Percentiles rank a stretch among this genome's conserved stretches.
Conservation (phyloP, 169 alveolate species). For the Plasmodium gaboni region DNA sequence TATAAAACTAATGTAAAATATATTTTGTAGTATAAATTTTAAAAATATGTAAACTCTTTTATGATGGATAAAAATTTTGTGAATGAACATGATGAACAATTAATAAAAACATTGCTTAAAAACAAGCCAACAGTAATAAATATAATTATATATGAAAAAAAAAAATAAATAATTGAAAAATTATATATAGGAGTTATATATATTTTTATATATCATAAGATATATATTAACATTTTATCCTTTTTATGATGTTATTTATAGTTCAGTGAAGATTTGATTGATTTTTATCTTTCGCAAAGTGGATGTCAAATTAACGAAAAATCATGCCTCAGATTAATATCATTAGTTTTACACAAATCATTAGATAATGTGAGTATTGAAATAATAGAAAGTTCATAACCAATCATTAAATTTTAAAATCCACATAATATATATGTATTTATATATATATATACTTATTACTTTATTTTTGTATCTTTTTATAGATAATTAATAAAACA, state of each 20-base stretch:
- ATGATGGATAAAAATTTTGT: slow-evolving; percentile 72
- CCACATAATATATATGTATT: neutral
- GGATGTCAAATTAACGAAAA: slow-evolving; percentile 69
- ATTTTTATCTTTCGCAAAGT: slow-evolving; percentile 47
- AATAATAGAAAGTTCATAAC: neutral
- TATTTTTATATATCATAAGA: neutral
- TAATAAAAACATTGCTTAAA: slow-evolving; percentile 51
- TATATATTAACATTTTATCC: no score
- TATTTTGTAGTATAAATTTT: neutral
- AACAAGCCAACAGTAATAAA: slow-evolving; percentile 54
- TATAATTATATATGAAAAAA: neutral
- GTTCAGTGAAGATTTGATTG: slow-evolving; percentile 74
- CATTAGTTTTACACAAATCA: slow-evolving; percentile 62
- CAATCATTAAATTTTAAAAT: neutral
- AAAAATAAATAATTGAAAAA: neutral
- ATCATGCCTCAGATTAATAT: slow-evolving; percentile 65
- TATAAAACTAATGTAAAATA: neutral
- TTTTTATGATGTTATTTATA: slow-evolving; percentile 2
- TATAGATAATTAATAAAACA: slow-evolving; percentile 40
- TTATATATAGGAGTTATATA: neutral
- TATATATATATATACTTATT: no score
- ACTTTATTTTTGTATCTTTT: neutral
- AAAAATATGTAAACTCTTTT: neutral
- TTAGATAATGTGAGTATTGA: slow-evolving; percentile 39
- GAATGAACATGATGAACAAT: slow-evolving; percentile 61